phyloP scores from a whole-genome alignment of 148 eudicot species.

The Vaccinium myrtillus region DNA sequence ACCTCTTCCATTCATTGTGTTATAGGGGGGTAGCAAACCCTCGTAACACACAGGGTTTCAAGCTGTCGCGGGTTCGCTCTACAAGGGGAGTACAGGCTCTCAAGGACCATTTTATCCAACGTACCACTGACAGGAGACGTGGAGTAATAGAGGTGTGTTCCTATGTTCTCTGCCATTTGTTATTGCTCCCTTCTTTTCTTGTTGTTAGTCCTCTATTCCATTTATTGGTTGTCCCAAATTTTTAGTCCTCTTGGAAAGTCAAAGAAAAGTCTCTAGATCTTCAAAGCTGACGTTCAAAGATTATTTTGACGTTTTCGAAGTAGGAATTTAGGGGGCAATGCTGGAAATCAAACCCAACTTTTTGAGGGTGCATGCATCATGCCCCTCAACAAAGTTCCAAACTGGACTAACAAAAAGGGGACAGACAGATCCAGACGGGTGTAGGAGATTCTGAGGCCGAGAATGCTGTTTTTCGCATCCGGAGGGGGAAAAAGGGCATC shows the following conservation, averaged over 20 bases:
- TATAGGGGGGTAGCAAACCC: slow-evolving; percentile 33
- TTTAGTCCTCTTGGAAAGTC: not conserved
- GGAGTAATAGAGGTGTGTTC: slow-evolving; percentile 85
- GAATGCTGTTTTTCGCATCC: no score
- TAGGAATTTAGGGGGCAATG: not conserved
- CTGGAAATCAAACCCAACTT: slow-evolving; percentile 1
- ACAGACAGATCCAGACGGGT: not conserved
- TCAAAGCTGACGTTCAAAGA: not conserved
- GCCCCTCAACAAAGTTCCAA: not conserved
- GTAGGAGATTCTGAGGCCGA: no score
- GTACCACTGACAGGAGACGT: slow-evolving; percentile 91
- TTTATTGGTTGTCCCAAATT: not conserved
- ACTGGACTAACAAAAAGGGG: slow-evolving; percentile 7
- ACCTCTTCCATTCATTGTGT: slow-evolving; percentile 39
- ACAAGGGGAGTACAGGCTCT: slow-evolving; percentile 47
- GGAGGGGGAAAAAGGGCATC: no score
- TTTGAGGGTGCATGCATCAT: not conserved
- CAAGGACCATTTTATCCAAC: slow-evolving; percentile 71
- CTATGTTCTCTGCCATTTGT: not conserved
- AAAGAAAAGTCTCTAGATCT: not conserved
- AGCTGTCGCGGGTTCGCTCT: slow-evolving; percentile 29
- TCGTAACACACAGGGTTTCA: slow-evolving; percentile 18
- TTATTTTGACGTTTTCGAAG: not conserved
- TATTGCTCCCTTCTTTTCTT: not conserved
- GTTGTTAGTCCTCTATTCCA: slow-evolving; percentile 1